Percentiles rank a stretch among this genome's conserved stretches.
Conservation (phyloP, 1,139 yeast species). For the Geotrichum fermentans region DNA sequence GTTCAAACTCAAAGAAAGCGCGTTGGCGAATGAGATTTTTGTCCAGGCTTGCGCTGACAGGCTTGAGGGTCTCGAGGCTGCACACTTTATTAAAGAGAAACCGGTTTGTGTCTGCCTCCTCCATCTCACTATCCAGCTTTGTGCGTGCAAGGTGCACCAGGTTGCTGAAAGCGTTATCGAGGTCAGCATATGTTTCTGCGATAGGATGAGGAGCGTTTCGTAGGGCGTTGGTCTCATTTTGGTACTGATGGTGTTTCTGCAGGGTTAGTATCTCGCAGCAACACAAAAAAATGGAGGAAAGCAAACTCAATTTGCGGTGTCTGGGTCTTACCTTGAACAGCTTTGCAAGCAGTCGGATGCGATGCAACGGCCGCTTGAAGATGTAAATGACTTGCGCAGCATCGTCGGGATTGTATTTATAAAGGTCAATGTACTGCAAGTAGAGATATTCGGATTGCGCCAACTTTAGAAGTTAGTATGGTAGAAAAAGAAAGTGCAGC, state of each 20-base stretch:
- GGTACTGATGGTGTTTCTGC: conserved; percentile 7
- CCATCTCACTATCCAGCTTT: conserved; percentile 26
- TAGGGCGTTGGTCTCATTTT: not conserved
- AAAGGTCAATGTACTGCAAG: conserved; percentile 33
- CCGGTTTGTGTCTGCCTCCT: conserved; percentile 27
- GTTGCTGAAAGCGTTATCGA: conserved; percentile 10
- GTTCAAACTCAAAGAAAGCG: conserved; percentile 35
- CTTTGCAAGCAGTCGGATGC: conserved; percentile 38
- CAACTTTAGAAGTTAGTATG: not conserved
- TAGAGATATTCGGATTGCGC: conserved; percentile 12
- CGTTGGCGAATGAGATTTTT: conserved; percentile 31
- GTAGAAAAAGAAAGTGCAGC: not conserved
- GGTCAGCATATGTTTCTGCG: not conserved
- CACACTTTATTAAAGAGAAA: conserved; percentile 33
- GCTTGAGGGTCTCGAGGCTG: conserved; percentile 29
- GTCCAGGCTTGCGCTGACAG: conserved; percentile 34
- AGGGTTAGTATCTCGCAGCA: no score
- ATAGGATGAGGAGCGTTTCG: not conserved
- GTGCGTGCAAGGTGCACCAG: conserved; percentile 25
- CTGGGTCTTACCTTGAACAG: conserved; percentile 25
- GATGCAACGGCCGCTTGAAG: conserved; percentile 42
- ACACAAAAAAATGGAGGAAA: no score
- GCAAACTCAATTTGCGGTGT: not conserved
- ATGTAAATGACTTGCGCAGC: conserved; percentile 37
- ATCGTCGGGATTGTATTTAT: conserved; percentile 36